Base-by-base conservation (phyloP, 2,329 filamentous ascomycete genomes). In the Daldinia sp. region DNA sequence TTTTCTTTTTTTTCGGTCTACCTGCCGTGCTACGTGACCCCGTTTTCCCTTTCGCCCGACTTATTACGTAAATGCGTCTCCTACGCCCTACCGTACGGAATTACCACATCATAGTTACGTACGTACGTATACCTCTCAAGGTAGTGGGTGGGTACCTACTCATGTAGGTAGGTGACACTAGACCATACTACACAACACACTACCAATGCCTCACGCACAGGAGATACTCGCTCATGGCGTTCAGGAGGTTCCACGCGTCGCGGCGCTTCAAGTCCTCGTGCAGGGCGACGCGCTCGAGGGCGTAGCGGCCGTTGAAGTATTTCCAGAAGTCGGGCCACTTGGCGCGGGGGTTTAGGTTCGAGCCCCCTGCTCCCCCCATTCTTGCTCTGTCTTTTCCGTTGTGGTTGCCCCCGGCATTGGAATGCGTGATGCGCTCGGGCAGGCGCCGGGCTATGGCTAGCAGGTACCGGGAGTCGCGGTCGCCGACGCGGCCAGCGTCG, bases 201-300 rank as follows among this genome's bases (percentile, higher is more conserved):
- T 70, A 93, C 90, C 90, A 93, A 75, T 93, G 90, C 53, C 88
- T 82, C 50, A 88, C 86, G 68, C 85, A 85, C 3, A 93, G 74
- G 17, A 93, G 73, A 76, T 89, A 85, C 73, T 92, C 90, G 66
- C 86, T 85, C 83, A 90, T 88, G n/a, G 80, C 78, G 37, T 83
- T 84, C 57, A 91, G 76, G 56, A 89, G 80, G 47, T 85, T 84
- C 81, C 91, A 93, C 11, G 93, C 84, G 69, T 91, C 89, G 78
- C 94, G 96, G 58, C 93, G 83, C 80, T 95, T 96, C 79, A 96
- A 85, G 4, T 91, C 91, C 78, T 97, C 93, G 58, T 90, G 85
- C n/a, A 95, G 80, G 1, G 91, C 87, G 68, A 99, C 90, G 70
- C 94, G 89, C 79, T 99, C 95, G 62, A 98, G 82, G 2, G 94